A percentile compares a stretch with the other conserved stretches of the same genome.
phyloP scores from a whole-genome alignment of 257 asterid species.

The Buddleja alternifolia region DNA sequence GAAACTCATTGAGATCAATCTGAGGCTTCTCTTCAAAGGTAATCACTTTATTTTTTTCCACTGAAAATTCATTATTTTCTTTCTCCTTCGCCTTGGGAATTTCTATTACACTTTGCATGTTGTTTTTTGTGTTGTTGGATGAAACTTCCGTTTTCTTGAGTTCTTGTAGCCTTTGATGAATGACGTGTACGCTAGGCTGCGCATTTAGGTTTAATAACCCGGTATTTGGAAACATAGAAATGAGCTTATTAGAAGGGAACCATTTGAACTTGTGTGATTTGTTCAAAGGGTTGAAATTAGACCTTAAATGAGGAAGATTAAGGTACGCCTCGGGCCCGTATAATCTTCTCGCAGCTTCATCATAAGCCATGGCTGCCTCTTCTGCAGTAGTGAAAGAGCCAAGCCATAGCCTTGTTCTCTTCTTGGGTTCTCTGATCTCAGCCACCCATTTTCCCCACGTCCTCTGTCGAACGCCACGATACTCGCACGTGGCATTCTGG shows the following conservation, averaged over 20 bases:
- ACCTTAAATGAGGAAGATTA: conserved; percentile 81
- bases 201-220: conserved; percentile 84
- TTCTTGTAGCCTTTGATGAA: conserved; percentile 89
- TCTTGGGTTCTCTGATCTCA: conserved; percentile 91
- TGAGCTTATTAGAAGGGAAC: conserved; percentile 63
- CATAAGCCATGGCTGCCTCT: conserved; percentile 98
- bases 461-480: conserved; percentile 89
- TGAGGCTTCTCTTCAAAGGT: conserved; percentile 73
- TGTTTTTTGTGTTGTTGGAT: conserved; percentile 45
- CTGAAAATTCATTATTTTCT: conserved; percentile 36
- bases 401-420: conserved; percentile 86
- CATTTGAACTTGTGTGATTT: conserved; percentile 90
- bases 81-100: conserved; percentile 34
- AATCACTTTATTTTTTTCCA: conserved; percentile 32
- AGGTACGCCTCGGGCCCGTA: conserved; percentile 96
- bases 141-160: conserved; percentile 66
- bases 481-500: conserved; percentile 84
- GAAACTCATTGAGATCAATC: conserved; percentile 87
- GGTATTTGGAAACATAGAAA: conserved; percentile 53
- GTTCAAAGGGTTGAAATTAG: conserved; percentile 79
- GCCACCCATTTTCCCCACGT: conserved; percentile 99
- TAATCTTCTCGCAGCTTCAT: conserved; percentile 89
- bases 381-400: conserved; percentile 95
- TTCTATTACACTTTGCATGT: conserved; percentile 26
- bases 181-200: conserved; percentile 87